A percentile compares a stretch with the other conserved stretches of the same genome.
Evolutionary conservation across 2,329 filamentous ascomycete genomes (phyloP).

Genomic region (Apiospora kogelbergensis): DNA sequence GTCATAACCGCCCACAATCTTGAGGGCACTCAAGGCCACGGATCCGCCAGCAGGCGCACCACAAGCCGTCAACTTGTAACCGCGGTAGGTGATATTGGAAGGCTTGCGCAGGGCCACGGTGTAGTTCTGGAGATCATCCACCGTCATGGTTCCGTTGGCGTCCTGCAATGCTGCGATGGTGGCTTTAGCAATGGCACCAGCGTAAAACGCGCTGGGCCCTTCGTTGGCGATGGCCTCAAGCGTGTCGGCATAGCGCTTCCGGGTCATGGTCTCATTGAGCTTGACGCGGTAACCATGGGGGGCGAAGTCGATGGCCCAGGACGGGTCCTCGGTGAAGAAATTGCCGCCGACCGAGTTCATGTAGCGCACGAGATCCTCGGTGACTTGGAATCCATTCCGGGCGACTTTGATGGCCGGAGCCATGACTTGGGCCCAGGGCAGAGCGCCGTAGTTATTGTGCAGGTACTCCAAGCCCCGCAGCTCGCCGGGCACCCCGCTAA

Average conservation of each 20-base stretch:
- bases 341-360: slow-evolving; percentile 57
- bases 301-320: slow-evolving; percentile 84
- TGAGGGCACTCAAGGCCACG: slow-evolving; percentile 71
- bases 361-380: slow-evolving; percentile 64
- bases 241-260: slow-evolving; percentile 54
- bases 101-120: slow-evolving; percentile 63
- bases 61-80: slow-evolving; percentile 66
- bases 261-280: slow-evolving; percentile 38
- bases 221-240: slow-evolving; percentile 49
- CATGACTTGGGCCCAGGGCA: slow-evolving; percentile 68
- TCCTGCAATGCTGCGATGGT: slow-evolving; percentile 59
- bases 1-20: slow-evolving; percentile 71
- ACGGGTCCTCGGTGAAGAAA: slow-evolving; percentile 69
- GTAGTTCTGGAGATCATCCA: slow-evolving; percentile 77
- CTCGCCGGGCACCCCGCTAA: slow-evolving; percentile 67
- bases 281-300: slow-evolving; percentile 34
- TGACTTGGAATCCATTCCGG: slow-evolving; percentile 70
- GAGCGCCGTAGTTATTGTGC: slow-evolving; percentile 63
- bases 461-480: slow-evolving; percentile 73
- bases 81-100: slow-evolving; percentile 63
- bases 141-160: slow-evolving; percentile 75
- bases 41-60: slow-evolving; percentile 73
- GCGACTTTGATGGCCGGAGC: slow-evolving; percentile 71
- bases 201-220: slow-evolving; percentile 42
- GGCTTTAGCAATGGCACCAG: slow-evolving; percentile 36